phyloP scores from a whole-genome alignment of 2,329 filamentous ascomycete genomes.

The Colletotrichum sp. region DNA sequence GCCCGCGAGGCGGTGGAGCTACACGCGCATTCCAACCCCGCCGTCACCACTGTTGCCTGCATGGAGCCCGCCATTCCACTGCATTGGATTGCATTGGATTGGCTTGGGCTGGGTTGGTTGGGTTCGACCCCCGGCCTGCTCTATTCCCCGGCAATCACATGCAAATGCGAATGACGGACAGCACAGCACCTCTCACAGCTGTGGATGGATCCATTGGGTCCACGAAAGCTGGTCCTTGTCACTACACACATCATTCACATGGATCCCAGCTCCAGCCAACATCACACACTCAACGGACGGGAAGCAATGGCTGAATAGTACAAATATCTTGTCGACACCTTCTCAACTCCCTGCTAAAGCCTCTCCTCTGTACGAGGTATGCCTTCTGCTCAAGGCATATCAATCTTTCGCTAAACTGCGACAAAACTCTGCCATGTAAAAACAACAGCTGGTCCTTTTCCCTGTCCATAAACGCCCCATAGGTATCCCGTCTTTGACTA shows the following conservation, averaged over 20 bases:
- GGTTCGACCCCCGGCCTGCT: background rate
- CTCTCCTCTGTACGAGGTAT: background rate
- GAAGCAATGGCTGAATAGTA: background rate
- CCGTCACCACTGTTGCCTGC: background rate
- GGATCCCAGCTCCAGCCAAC: background rate
- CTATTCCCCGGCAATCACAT: slow-evolving; percentile 10
- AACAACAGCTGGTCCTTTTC: background rate
- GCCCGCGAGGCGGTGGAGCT: background rate
- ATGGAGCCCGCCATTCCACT: background rate
- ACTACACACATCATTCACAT: background rate
- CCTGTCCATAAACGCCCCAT: background rate
- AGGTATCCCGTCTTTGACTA: background rate
- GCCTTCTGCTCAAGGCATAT: background rate
- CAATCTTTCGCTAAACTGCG: background rate
- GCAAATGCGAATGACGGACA: slow-evolving; percentile 1
- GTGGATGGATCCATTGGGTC: background rate
- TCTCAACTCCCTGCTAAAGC: background rate
- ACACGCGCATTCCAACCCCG: background rate
- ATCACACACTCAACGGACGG: background rate
- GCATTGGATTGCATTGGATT: background rate
- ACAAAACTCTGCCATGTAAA: background rate
- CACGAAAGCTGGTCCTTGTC: background rate
- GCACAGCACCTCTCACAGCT: background rate
- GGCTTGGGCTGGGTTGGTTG: background rate
- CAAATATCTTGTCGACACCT: background rate